phyloP scores from a whole-genome alignment of 169 alveolate species.

The Toxoplasma gondii region DNA sequence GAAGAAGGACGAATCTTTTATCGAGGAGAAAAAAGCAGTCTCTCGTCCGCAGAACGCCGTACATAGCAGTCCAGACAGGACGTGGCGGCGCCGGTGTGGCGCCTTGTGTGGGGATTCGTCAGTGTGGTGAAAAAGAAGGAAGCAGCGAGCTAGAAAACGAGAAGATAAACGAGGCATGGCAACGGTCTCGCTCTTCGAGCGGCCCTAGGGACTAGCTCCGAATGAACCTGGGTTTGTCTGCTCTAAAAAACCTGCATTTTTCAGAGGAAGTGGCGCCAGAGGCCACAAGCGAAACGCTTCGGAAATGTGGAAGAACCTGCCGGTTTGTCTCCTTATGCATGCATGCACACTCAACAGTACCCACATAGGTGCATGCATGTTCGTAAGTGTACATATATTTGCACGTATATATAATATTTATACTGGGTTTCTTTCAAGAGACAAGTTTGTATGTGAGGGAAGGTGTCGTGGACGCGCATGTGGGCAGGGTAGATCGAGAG shows the following conservation, averaged over 20 bases:
- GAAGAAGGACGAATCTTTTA: too few species aligned
- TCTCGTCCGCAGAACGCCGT: too few species aligned
- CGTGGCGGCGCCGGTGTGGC: too few species aligned
- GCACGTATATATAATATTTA: too few species aligned
- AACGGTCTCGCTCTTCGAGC: background rate
- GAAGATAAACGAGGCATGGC: background rate
- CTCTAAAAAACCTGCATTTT: background rate
- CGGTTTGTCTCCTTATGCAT: background rate
- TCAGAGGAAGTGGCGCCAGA: background rate
- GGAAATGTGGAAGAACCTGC: background rate
- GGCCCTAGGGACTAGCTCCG: background rate
- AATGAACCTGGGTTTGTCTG: background rate
- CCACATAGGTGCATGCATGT: too few species aligned
- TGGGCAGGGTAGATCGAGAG: too few species aligned
- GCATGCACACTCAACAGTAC: background rate
- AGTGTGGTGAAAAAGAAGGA: too few species aligned
- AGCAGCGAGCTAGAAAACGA: too few species aligned
- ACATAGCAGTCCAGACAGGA: too few species aligned
- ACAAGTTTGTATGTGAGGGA: background rate
- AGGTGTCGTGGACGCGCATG: background rate
- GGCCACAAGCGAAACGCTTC: background rate
- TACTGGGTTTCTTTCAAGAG: background rate
- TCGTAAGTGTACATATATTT: background rate
- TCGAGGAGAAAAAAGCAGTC: too few species aligned
- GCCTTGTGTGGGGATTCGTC: too few species aligned